Base-by-base conservation (phyloP, 2,329 filamentous ascomycete species). In the Periconia digitata region DNA sequence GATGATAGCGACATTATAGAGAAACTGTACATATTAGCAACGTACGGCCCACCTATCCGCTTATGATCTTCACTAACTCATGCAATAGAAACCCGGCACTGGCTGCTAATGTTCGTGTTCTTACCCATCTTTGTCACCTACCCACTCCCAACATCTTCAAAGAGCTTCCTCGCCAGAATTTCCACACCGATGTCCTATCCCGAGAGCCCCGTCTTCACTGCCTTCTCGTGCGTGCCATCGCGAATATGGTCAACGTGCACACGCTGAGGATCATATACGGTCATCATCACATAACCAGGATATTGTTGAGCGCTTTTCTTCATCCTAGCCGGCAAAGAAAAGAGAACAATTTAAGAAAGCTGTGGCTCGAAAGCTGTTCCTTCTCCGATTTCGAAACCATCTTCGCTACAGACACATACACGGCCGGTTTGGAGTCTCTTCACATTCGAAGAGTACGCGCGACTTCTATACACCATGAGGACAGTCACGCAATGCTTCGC, bases 341-440 rank as follows among this genome's bases (percentile, higher is more conserved):
- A 2, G 53, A 52, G 16, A 53, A 61, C 7, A 66, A 66, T 2
- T 49, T 77, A 13, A 64, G 70, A 10, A 71, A 63, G 43, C 64
- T 78, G 5, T 78, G 76, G 76, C 59, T 78, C 3, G 76, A 78
- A 45, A 75, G 70, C 44, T 74, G 72, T 47, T 69, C 67, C 15
- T 55, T 75, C 36, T 59, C 64, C 8, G 62, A 64, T 5, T 62
- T 64, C 1, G 43, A 55, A 12, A 45, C 55, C 3, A 46, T 56
- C 13, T 53, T 61, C 23, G 53, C 59, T 3, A 41, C 55, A 1
- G 29, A 52, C 16, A 15, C 64, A 6, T 52, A 67, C 38, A 60
- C 67, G 2, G 55, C 50, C 7, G 70, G 67, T 0, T 58, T 78
- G 2, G 66, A 77, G 45, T 74, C 67, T 27, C 49, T 78, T 18